Conservation (phyloP, 768 basidiomycete species). For the Tulasnella sp. region DNA sequence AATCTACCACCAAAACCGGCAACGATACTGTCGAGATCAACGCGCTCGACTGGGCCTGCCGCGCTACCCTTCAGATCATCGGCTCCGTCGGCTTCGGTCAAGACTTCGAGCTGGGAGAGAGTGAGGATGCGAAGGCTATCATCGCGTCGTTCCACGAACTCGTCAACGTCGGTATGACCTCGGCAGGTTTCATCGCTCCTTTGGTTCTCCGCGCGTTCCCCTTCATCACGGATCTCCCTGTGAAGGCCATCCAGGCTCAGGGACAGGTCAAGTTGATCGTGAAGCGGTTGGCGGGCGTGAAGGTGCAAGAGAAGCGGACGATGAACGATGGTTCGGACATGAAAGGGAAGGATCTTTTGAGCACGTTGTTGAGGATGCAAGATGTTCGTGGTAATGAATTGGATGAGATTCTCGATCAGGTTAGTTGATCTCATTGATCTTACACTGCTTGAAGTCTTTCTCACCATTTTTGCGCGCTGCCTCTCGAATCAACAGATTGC, state of each 20-base stretch:
- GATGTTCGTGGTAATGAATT: not conserved
- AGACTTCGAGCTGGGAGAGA: slow-evolving; percentile 29
- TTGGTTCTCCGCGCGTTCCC: slow-evolving; percentile 24
- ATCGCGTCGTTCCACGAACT: slow-evolving; percentile 22
- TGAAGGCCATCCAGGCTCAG: slow-evolving; percentile 23
- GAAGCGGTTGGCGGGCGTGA: slow-evolving; percentile 14
- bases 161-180: slow-evolving; percentile 21
- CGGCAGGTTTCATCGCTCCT: slow-evolving; percentile 19
- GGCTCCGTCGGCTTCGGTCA: slow-evolving; percentile 33
- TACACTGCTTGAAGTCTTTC: not conserved
- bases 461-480: no score
- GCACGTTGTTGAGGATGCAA: slow-evolving; percentile 1
- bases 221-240: slow-evolving; percentile 23
- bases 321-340: not conserved
- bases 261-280: slow-evolving; percentile 23
- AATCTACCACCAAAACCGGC: not conserved
- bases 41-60: slow-evolving; percentile 16
- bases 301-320: not conserved
- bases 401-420: slow-evolving; percentile 19
- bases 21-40: slow-evolving; percentile 8
- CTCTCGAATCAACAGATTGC: slow-evolving; percentile 22
- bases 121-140: slow-evolving; percentile 25
- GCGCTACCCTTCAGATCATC: slow-evolving; percentile 25
- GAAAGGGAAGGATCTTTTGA: slow-evolving; percentile 16
- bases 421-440: slow-evolving; percentile 6